Percentiles rank a stretch among this genome's conserved stretches.
Conservation (phyloP, 2,329 filamentous ascomycete species). For the Ilyonectria mors-panacis region DNA sequence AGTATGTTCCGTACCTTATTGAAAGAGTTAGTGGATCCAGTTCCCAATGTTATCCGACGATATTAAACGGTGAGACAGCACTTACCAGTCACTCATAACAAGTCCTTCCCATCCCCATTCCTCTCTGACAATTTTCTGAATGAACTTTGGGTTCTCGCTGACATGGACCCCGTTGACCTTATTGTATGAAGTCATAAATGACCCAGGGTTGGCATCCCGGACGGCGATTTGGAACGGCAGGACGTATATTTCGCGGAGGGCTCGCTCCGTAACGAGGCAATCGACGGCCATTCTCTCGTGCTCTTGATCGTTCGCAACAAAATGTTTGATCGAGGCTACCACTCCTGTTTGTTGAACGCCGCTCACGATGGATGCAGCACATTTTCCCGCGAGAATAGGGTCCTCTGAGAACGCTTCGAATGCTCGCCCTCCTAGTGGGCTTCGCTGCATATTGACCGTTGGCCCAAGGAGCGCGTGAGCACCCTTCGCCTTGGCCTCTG, state of each 20-base stretch:
- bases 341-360: constrained; percentile 14
- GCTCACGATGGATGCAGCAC: constrained; percentile 4
- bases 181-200: constrained; percentile 16
- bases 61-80: background rate
- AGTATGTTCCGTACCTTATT: constrained; percentile 15
- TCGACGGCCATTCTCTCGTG: constrained; percentile 20
- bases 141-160: constrained; percentile 9
- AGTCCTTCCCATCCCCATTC: constrained; percentile 16
- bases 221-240: constrained; percentile 17
- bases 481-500: constrained; percentile 16
- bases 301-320: constrained; percentile 20
- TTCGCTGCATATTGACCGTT: constrained; percentile 20
- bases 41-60: background rate
- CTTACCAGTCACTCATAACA: constrained; percentile 9
- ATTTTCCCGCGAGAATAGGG: constrained; percentile 5
- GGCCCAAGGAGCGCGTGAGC: constrained; percentile 13
- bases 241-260: constrained; percentile 14
- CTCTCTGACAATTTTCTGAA: constrained; percentile 15
- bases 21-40: background rate
- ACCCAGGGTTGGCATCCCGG: constrained; percentile 18
- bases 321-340: constrained; percentile 8
- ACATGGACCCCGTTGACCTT: constrained; percentile 17
- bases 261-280: constrained; percentile 3
- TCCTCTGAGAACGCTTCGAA: constrained; percentile 20
- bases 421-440: constrained; percentile 10